Evolutionary conservation across 495 filamentous ascomycete genomes (phyloP), one percentile per base, ranked within the genome.

Genomic region (Chaetomidium leptoderma): DNA sequence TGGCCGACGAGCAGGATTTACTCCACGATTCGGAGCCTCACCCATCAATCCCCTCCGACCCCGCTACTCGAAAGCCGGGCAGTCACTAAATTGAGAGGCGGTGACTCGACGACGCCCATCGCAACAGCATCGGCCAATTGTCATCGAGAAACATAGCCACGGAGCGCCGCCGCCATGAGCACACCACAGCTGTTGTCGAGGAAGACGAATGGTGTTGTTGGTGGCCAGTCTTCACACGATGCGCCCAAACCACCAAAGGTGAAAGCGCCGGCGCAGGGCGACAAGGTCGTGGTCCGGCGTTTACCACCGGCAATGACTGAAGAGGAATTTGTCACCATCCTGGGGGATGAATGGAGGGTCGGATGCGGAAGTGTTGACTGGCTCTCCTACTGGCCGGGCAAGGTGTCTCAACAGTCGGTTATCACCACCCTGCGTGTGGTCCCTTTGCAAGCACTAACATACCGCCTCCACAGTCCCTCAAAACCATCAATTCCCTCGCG

Each of bases 301-400:
- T 80, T 98, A 11, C 89, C 93, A 4, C 95, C 93, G 7, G 87
- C 87, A 2, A 75, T 97, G 60, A 96, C 87, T 3, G 84, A 90
- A 62, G 71, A 76, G 0, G 93, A 98, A 62, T 91, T 96, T 49
- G 79, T 86, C 62, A 70, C 70, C 24, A 75, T 81, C 11, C 66
- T 97, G 43, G 91, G 91, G n/a, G 82, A 88, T 2, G 88, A 91
- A 57, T 97, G 92, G 89, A 90, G 82, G 62, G 57, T 81, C 2
- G 86, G 87, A 17, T 80, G 79, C 24, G 90, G 90, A 11, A 96
- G 86, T 70, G 83, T 92, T 6, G 92, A 95, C 64, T 96, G 88
- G 88, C 74, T 85, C 48, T 71, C 76, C 33, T 98, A 87, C 73
- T 83, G 84, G 60, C 76, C 83, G 27, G 93, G 93, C 63, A 95